Evolutionary conservation across 2,329 filamentous ascomycete genomes (phyloP), one percentile per base, ranked within the genome.

Genomic region (Pyrenophora graminea): DNA sequence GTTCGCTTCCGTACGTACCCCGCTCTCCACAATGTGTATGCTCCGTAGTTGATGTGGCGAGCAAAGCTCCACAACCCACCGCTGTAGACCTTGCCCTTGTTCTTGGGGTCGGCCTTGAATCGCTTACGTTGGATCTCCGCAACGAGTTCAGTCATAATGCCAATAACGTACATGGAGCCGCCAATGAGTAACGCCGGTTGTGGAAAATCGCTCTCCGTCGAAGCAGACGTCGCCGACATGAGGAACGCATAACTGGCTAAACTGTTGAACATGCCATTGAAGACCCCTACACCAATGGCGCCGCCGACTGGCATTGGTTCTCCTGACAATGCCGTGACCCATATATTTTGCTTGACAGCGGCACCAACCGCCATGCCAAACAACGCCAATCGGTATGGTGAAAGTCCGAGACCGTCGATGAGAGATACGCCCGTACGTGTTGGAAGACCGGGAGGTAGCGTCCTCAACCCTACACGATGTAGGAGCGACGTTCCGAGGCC

Each of bases 231-330:
- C 13, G 76, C 70, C 2, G 75, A 64, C 34, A 77, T 76, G 27
- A 83, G 69, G 58, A 84, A 80, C 13, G 85, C 72, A 12, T 87
- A 75, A 0, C 78, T 77, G 67, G 82, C 85, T 25, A 79, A 12
- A n/a, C 74, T 75, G 72, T 86, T 86, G 63, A 79, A 65, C 8
- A 81, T 31, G 0, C 77, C 76, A 67, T 87, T 87, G 74, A 81
- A 83, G 2, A 67, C 43, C 12, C 73, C 71, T 12, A 87, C 75
- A 2, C 68, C 50, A 0, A 77, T 36, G 0, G 82, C 82, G 2
- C 70, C 66, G 0, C 39, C 18, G 0, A 77, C 70, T 0, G 73
- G 72, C 69, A 86, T 80, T 10, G 79, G 75, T 57, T 85, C 82
- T 39, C 77, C 70, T 15, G 76, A 78, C 2, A 83, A 66, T 21